phyloP scores from a whole-genome alignment of 768 basidiomycete species.

The Naganishia friedmannii region DNA sequence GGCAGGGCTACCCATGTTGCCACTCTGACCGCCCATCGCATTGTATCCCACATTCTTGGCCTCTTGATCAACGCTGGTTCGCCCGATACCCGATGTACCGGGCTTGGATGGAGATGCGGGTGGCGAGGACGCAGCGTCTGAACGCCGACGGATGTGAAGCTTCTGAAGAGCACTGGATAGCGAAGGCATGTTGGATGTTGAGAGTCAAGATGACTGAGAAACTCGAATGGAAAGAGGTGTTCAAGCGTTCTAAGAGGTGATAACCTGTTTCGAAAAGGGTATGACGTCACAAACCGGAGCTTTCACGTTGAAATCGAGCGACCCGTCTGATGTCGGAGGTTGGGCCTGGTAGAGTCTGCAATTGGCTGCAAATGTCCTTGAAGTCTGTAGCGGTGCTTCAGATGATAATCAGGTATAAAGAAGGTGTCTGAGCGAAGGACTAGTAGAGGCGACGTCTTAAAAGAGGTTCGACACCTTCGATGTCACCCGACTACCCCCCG shows the following conservation, averaged over 20 bases:
- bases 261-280: neutral
- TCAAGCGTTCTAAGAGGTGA: no score
- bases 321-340: no score
- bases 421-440: no score
- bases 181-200: conserved; percentile 29
- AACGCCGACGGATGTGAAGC: conserved; percentile 29
- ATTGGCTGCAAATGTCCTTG: no score
- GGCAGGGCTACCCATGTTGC: neutral
- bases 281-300: conserved; percentile 8
- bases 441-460: no score
- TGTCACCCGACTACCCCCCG: no score
- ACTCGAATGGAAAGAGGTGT: neutral
- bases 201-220: neutral
- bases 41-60: neutral
- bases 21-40: neutral
- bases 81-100: neutral
- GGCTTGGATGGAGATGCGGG: conserved; percentile 3
- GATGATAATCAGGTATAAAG: no score
- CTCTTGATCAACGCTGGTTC: neutral
- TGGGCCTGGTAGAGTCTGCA: neutral
- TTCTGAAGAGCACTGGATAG: conserved; percentile 32
- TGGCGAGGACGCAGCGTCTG: conserved; percentile 17
- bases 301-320: no score
- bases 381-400: no score
- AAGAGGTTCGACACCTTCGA: no score